phyloP scores from a whole-genome alignment of 257 asterid genomes.

The Ilex asprella region DNA sequence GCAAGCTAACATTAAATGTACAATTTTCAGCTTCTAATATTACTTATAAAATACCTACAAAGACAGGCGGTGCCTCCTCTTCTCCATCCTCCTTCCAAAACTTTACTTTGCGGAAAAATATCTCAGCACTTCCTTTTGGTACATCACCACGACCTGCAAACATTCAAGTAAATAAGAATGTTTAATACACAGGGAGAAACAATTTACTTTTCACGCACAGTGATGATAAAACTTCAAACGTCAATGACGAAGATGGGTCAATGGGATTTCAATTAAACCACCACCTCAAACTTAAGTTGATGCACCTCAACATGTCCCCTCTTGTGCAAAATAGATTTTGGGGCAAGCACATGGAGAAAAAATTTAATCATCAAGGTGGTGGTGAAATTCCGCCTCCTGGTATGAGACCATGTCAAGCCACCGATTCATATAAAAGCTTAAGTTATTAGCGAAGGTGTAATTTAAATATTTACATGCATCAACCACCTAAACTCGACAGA shows the following conservation, averaged over 20 bases:
- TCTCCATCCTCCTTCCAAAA: constrained; percentile 97
- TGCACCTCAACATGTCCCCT: no score
- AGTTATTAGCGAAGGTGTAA: no score
- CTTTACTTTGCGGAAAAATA: constrained; percentile 96
- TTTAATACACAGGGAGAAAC: background rate
- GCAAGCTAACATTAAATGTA: background rate
- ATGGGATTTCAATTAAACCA: background rate
- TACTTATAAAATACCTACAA: constrained; percentile 67
- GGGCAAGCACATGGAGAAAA: no score
- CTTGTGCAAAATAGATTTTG: no score
- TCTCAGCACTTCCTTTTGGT: constrained; percentile 96
- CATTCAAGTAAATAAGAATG: background rate
- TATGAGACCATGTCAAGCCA: no score
- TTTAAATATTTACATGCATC: no score
- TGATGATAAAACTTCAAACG: background rate
- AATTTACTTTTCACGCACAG: background rate
- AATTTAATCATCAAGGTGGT: no score
- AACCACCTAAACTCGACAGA: no score
- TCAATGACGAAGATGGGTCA: background rate
- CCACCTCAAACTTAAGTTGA: background rate
- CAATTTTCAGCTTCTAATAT: background rate
- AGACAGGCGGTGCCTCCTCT: constrained; percentile 99
- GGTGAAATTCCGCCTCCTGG: no score
- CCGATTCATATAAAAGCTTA: no score
- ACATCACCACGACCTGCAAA: constrained; percentile 88